A percentile compares a stretch with the other conserved stretches of the same genome.
Evolutionary conservation across 768 basidiomycete genomes (phyloP).

Genomic region (Crepidotus variabilis): DNA sequence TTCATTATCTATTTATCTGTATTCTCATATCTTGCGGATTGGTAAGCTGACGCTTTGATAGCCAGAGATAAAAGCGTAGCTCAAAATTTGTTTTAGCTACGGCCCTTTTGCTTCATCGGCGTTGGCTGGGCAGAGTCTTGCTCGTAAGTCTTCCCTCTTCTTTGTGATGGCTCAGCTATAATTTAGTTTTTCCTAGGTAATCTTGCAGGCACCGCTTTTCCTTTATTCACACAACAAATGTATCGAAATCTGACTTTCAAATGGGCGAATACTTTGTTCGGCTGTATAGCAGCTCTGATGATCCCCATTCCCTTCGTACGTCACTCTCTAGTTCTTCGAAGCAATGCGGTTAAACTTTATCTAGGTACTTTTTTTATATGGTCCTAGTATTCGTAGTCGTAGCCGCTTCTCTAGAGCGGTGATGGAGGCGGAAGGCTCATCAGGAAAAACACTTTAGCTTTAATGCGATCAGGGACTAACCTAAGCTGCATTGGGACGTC

Average conservation of each 20-base stretch:
- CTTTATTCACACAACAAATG: slow-evolving; percentile 62
- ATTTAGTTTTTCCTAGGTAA: slow-evolving; percentile 33
- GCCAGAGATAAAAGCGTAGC: neutral
- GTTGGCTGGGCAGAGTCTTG: slow-evolving; percentile 62
- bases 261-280: slow-evolving; percentile 61
- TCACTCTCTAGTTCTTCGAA: neutral
- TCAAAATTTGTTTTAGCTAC: slow-evolving; percentile 27
- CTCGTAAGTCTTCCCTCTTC: slow-evolving; percentile 32
- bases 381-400: slow-evolving; percentile 32
- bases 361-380: slow-evolving; percentile 40
- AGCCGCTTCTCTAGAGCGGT: slow-evolving; percentile 40
- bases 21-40: slow-evolving; percentile 63
- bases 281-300: slow-evolving; percentile 46
- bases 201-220: slow-evolving; percentile 48
- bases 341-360: slow-evolving; percentile 1
- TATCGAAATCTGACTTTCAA: slow-evolving; percentile 49
- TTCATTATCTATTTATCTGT: slow-evolving; percentile 57
- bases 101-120: slow-evolving; percentile 67
- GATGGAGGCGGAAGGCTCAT: slow-evolving; percentile 23
- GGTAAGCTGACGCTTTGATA: slow-evolving; percentile 30
- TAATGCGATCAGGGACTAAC: too few species aligned
- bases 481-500: too few species aligned
- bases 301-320: slow-evolving; percentile 60
- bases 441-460: too few species aligned
- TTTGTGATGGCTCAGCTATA: neutral